Conservation (phyloP, 2,329 filamentous ascomycete species). For the Alternaria postmessia region DNA sequence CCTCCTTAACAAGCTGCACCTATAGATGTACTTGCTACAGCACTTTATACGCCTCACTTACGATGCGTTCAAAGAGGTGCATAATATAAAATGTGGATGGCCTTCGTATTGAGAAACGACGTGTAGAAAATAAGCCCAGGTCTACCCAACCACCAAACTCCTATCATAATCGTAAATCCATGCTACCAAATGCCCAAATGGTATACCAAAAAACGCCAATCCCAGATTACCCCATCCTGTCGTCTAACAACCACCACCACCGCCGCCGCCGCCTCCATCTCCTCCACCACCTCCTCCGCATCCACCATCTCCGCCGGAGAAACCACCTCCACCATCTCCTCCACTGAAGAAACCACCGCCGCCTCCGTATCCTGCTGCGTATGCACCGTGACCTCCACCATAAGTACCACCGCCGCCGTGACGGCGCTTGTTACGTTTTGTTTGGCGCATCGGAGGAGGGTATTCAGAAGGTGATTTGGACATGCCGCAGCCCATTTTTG, state of each 20-base stretch:
- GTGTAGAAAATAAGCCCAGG: too few relatives aligned
- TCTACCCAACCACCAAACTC: background rate
- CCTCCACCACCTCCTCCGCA: conserved; percentile 20
- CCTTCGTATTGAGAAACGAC: background rate
- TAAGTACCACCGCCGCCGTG: background rate
- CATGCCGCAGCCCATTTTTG: conserved; percentile 30
- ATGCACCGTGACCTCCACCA: background rate
- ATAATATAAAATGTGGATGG: too few relatives aligned
- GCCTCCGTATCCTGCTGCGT: conserved; percentile 1
- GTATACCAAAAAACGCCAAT: conserved; percentile 1
- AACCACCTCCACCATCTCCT: conserved; percentile 3
- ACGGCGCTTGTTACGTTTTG: background rate
- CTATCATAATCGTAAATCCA: background rate
- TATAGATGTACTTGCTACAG: too few relatives aligned
- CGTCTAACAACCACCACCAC: conserved; percentile 6
- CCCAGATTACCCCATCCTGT: background rate
- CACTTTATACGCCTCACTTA: too few relatives aligned
- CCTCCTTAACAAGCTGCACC: too few relatives aligned
- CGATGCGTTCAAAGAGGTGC: too few relatives aligned
- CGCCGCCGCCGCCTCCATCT: conserved; percentile 13
- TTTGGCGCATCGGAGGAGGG: conserved; percentile 21
- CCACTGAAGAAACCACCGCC: conserved; percentile 14
- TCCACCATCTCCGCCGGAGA: conserved; percentile 12
- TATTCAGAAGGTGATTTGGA: conserved; percentile 22
- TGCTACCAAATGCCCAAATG: background rate